Percentiles rank a stretch among this genome's conserved stretches.
Conservation (phyloP, 352 stramenopile species). For the Nothophytophthora sp. region DNA sequence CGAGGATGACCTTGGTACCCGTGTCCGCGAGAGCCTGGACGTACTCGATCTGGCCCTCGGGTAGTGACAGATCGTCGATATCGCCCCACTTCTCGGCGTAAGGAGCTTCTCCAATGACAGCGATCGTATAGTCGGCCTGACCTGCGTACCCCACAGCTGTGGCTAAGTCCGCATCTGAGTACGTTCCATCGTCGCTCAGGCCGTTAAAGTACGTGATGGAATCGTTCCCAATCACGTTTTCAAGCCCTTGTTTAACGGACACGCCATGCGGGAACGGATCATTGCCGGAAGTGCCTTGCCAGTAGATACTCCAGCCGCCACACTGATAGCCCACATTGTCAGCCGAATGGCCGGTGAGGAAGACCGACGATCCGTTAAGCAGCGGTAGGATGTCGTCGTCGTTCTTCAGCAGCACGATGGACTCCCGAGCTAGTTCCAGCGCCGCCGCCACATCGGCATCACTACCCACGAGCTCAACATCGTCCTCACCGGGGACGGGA, state of each 20-base stretch:
- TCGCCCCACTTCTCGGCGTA: conserved; percentile 79
- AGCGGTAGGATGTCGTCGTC: conserved; percentile 47
- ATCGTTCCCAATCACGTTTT: conserved; percentile 18
- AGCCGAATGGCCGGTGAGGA: conserved; percentile 55
- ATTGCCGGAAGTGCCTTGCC: conserved; percentile 74
- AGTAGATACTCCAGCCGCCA: conserved; percentile 79
- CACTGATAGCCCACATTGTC: conserved; percentile 66
- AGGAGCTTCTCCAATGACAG: conserved; percentile 33
- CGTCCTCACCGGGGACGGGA: conserved; percentile 42
- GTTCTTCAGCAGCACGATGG: conserved; percentile 83
- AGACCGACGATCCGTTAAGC: conserved; percentile 27
- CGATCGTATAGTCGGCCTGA: conserved; percentile 24
- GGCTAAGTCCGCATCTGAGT: conserved; percentile 24
- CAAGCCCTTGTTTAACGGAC: conserved; percentile 30
- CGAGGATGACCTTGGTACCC: conserved; percentile 61
- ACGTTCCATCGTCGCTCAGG: conserved; percentile 21
- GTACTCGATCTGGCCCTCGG: conserved; percentile 67
- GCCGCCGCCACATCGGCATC: conserved; percentile 41
- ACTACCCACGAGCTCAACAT: conserved; percentile 40
- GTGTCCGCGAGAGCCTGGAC: conserved; percentile 60
- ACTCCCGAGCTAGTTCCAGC: conserved; percentile 64
- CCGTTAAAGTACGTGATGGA: conserved; percentile 39
- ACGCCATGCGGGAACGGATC: conserved; percentile 47
- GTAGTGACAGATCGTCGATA: conserved; percentile 68
- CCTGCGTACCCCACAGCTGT: conserved; percentile 19